Evolutionary conservation across 345 rosid genomes (phyloP).

Genomic region (Crucihimalaya himalaica): DNA sequence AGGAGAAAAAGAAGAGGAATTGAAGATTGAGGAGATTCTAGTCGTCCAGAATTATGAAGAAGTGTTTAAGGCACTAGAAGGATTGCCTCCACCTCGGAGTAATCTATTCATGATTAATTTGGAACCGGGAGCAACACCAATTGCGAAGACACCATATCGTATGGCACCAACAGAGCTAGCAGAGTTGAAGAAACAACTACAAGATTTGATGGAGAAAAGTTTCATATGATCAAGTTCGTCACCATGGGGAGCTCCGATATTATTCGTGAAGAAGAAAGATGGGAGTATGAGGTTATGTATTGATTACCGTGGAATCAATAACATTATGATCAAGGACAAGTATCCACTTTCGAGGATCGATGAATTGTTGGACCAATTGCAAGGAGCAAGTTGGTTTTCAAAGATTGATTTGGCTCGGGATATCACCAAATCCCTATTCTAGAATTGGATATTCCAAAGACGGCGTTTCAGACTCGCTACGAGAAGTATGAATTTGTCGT

Average conservation of each 20-base stretch:
- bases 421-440: background rate
- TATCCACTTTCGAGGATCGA: too few relatives aligned
- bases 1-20: too few relatives aligned
- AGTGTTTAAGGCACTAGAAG: too few relatives aligned
- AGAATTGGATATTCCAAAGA: background rate
- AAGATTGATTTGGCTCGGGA: background rate
- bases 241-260: too few relatives aligned
- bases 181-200: background rate
- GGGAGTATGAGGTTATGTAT: too few relatives aligned
- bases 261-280: too few relatives aligned
- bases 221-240: background rate
- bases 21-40: too few relatives aligned
- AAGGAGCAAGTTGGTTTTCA: background rate
- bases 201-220: background rate
- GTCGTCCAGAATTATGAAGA: too few relatives aligned
- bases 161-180: background rate
- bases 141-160: background rate
- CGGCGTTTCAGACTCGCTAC: background rate
- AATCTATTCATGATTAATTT: background rate
- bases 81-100: background rate
- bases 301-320: too few relatives aligned
- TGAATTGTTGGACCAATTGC: too few relatives aligned
- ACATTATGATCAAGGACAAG: too few relatives aligned
- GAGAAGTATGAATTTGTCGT: background rate
- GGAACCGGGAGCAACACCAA: background rate